Base-by-base conservation (phyloP, 768 basidiomycete species). In the Panus rudis region DNA sequence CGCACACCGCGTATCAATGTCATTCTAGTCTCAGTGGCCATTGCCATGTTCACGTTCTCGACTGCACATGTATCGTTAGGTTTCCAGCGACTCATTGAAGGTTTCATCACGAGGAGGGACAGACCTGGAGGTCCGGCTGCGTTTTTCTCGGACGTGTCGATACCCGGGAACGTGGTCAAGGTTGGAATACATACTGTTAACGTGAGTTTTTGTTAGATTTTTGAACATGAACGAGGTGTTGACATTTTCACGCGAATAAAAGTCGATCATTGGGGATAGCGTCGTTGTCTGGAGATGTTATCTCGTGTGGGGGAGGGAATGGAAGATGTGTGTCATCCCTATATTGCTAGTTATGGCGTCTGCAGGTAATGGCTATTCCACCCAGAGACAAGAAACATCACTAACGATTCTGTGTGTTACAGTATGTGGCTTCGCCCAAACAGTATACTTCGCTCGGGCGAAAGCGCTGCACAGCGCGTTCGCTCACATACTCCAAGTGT, bases 111-210 rank as follows among this genome's bases (percentile, higher is more conserved):
- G 37, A 49, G 50, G 24, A 57, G 55, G 34, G 51, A 63, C 45
- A 37, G 40, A 41, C 56, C 52, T 17, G 62, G 62, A 25, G 59
- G 57, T 11, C 62, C 62, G 11, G 58, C 46, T 17, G 57, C 56
- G 14, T 65, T 57, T 45, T 63, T 65, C 43, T 56, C 57, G 3
- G 58, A 65, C 40, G 60, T 65, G 5, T 61, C 62, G 19, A 60
- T 59, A 13, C 63, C 63, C 12, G 54, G 55, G n/a, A 64, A 65
- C 46, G 59, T 66, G 26, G 63, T 54, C 30, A 65, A 66, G 40
- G 63, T 64, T 20, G 54, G 54, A 22, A 52, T 66, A n/a, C 63
- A 64, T 47, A 62, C 63, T 23, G 48, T 63, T 21, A 57, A 59
- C 31, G 57, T 56, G 25, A 43, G 56, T 41, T 41, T 26, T 5